Base-by-base conservation (phyloP, 1,284 basidiomycete species). In the Thecaphora frezii region DNA sequence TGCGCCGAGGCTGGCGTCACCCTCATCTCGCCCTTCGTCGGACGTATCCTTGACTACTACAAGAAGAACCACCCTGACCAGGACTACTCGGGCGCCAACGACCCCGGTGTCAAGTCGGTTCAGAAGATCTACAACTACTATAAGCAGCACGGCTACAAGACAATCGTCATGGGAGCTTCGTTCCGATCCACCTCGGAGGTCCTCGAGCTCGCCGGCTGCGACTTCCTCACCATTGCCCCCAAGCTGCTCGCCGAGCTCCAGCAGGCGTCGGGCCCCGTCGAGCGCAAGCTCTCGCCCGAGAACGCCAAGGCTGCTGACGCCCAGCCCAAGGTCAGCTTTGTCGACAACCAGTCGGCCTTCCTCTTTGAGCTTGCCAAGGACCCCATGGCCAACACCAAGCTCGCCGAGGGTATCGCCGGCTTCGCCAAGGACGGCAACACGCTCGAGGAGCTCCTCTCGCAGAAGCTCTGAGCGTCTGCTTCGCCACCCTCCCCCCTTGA, bases 121-220 rank as follows among this genome's bases (percentile, higher is more conserved):
- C 88, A 90, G 84, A 89, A 86, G 82, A 98, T 97, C 84, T 98
- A 89, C 87, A 57, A 54, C 41, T 97, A 97, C 85, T 98, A 97
- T 88, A 98, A 98, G 85, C 92, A 96, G 82, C 86, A 98, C 83
- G 86, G 86, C 66, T 97, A 97, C 87, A 92, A 93, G 79, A 99
- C 94, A 72, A 97, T 97, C 81, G 93, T 98, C 81, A 98, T 98
- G 94, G 94, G 94, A 81, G 94, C 94, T 63, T 96, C 92, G 51
- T 98, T 98, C 93, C 68, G 65, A 42, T 74, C 91, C 89, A 82
- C 82, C 55, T 90, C 90, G 75, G 94, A 97, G 84, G 97, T 98
- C 83, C 90, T 88, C 81, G 86, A 91, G 21, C 86, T 98, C 52
- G 93, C 93, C 61, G 94, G 94, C 74, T 90, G 93, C 69, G 94